Conservation (phyloP, 1,139 yeast genomes). For the Lodderomyces orthopsilosis region DNA sequence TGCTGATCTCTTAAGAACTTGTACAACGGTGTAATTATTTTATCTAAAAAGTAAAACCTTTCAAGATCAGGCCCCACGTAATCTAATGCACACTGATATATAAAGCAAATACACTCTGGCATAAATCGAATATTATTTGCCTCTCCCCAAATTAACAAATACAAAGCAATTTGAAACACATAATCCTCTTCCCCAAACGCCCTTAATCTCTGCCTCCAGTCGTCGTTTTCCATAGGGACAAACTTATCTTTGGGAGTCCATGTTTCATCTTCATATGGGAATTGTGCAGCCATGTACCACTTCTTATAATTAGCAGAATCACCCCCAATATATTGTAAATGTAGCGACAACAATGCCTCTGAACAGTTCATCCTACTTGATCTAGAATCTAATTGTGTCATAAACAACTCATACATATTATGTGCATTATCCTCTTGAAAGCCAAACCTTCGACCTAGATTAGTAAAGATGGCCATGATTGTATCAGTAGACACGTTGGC, state of each 20-base stretch:
- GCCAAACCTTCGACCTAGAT: slow-evolving; percentile 25
- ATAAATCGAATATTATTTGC: slow-evolving; percentile 41
- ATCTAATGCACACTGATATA: slow-evolving; percentile 33
- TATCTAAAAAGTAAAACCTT: slow-evolving; percentile 28
- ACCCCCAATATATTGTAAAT: slow-evolving; percentile 45
- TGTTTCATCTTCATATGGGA: slow-evolving; percentile 8
- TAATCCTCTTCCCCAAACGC: slow-evolving; percentile 26
- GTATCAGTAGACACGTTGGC: slow-evolving; percentile 20
- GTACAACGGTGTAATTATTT: slow-evolving; percentile 47
- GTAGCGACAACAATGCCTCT: slow-evolving; percentile 34
- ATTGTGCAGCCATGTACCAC: slow-evolving; percentile 40
- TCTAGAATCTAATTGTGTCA: slow-evolving; percentile 41
- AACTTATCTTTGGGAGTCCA: slow-evolving; percentile 7
- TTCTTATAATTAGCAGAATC: slow-evolving; percentile 36
- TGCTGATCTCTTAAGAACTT: slow-evolving; percentile 43
- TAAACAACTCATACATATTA: slow-evolving; percentile 39
- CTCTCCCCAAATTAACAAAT: slow-evolving; percentile 44
- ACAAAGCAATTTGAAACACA: slow-evolving; percentile 31
- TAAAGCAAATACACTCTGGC: slow-evolving; percentile 43
- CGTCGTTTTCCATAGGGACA: not conserved
- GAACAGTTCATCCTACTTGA: slow-evolving; percentile 37
- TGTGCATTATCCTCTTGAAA: slow-evolving; percentile 36
- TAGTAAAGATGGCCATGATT: slow-evolving; percentile 21
- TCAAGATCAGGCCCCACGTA: slow-evolving; percentile 14
- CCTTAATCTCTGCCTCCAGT: not conserved